Evolutionary conservation across 192 early-diverging fungal species (phyloP).

Genomic region (Umbelopsis ramanniana): DNA sequence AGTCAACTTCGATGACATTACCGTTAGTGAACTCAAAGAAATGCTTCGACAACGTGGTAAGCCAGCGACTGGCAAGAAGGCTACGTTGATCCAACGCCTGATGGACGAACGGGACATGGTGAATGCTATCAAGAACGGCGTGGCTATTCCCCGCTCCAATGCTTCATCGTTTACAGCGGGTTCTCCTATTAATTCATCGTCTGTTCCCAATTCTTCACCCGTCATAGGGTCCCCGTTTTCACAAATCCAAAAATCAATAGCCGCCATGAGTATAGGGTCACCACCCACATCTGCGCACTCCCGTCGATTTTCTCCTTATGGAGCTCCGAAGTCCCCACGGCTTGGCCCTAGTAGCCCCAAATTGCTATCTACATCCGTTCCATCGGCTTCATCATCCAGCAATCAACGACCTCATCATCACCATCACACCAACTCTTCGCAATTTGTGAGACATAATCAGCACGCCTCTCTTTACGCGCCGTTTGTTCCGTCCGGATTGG

Average conservation of each 20-base stretch:
- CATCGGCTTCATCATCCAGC: slow-evolving; percentile 6
- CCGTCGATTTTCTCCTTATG: slow-evolving; percentile 38
- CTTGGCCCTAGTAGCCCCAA: slow-evolving; percentile 14
- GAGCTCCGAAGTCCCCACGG: slow-evolving; percentile 31
- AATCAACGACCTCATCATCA: neutral
- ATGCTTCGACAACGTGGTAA: slow-evolving; percentile 69
- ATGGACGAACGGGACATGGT: slow-evolving; percentile 60
- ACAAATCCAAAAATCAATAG: slow-evolving; percentile 38
- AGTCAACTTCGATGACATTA: slow-evolving; percentile 76
- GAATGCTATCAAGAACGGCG: slow-evolving; percentile 46
- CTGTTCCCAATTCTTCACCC: neutral
- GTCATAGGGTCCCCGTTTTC: slow-evolving; percentile 17
- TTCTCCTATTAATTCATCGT: slow-evolving; percentile 22
- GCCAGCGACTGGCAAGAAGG: slow-evolving; percentile 74
- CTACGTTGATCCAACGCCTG: slow-evolving; percentile 66
- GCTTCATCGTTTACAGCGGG: slow-evolving; percentile 1
- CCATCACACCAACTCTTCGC: slow-evolving; percentile 9
- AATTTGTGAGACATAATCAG: slow-evolving; percentile 18
- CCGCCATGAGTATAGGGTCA: slow-evolving; percentile 38
- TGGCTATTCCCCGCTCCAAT: slow-evolving; percentile 21
- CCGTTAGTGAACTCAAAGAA: slow-evolving; percentile 75
- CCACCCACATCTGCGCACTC: slow-evolving; percentile 30
- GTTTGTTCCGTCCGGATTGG: slow-evolving; percentile 24
- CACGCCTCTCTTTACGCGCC: slow-evolving; percentile 14
- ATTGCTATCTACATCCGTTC: neutral